Base-by-base conservation (phyloP, 2,329 filamentous ascomycete species). In the Monilinia laxa region DNA sequence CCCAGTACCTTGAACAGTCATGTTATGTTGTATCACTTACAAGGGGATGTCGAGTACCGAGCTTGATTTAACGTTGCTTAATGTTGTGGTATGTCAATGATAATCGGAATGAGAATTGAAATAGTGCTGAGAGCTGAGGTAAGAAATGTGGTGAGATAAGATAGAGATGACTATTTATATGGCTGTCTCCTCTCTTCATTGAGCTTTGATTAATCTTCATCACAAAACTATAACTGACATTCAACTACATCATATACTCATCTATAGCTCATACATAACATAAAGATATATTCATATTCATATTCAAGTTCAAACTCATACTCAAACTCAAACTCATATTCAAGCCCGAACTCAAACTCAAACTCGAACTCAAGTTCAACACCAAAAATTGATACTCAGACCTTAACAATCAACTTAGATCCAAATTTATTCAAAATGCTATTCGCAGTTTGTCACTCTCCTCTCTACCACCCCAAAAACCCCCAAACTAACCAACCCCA, bases 51-150 rank as follows among this genome's bases (percentile, higher is more conserved):
- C 9, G 25, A 47, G 54, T 31, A 3, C 16, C 35, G 25, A 38
- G 40, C 40, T 58, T 47, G 52, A 58, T 35, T 58, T 14, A 64
- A 49, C 54, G 63, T 65, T 65, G 18, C 54, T 59, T 38, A 45
- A 31, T 47, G 45, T 45, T 59, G n/a, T 57, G 53, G 18, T 42
- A 38, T 63, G 23, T 49, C 28, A 54, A 63, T 51, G 45, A 11
- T 40, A 14, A 40, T 42, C 10, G 12, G 12, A 42, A 42, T 42
- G 40, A 42, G 12, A 42, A 16, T 42, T 42, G 1, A 7, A 9
- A 35, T 9, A 9, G 45, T 38, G 58, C 45, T 62, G 45, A 62
- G 23, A 25, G 35, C 11, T 20, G 35, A 55, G 35, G 49, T 31
- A 18, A 38, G 53, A 56, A 11, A 31, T 56, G 49, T 11, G 20